Conservation (phyloP, 495 filamentous ascomycete species). For the Hyaloscypha hepaticicola region DNA sequence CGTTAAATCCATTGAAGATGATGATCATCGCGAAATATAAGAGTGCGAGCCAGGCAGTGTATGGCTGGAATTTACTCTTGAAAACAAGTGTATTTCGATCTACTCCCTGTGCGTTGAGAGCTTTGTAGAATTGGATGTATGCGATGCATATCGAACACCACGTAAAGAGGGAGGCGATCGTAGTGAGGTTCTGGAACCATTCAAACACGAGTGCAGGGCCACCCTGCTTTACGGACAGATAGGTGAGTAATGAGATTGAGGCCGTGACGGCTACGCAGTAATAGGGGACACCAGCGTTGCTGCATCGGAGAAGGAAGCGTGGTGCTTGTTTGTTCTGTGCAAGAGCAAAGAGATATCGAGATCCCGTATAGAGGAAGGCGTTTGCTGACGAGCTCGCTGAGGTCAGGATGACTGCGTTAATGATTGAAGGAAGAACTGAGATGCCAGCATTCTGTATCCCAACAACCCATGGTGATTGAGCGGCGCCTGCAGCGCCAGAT, state of each 20-base stretch:
- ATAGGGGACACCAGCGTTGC: constrained; percentile 60
- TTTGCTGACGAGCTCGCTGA: constrained; percentile 73
- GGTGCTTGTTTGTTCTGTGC: constrained; percentile 62
- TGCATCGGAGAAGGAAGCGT: constrained; percentile 55
- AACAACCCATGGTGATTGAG: constrained; percentile 61
- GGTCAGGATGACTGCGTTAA: constrained; percentile 69
- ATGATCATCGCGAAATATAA: constrained; percentile 54
- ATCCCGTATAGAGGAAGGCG: constrained; percentile 60
- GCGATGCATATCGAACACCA: constrained; percentile 42
- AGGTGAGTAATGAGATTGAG: constrained; percentile 55
- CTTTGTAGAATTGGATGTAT: constrained; percentile 32
- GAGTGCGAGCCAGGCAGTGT: constrained; percentile 59
- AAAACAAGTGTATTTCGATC: constrained; percentile 49
- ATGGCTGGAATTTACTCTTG: constrained; percentile 61
- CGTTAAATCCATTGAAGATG: constrained; percentile 55
- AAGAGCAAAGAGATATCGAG: constrained; percentile 62
- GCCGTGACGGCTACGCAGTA: constrained; percentile 53
- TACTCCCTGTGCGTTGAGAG: constrained; percentile 30
- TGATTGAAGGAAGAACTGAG: constrained; percentile 57
- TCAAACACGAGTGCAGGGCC: constrained; percentile 57
- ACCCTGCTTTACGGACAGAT: constrained; percentile 55
- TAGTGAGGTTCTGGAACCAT: constrained; percentile 60
- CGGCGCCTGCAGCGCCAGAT: constrained; percentile 50
- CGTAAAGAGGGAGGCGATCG: constrained; percentile 57
- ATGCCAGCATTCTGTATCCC: constrained; percentile 67